A percentile compares a stretch with the other conserved stretches of the same genome.
phyloP scores from a whole-genome alignment of 306 rosid species.

The Quercus engelmannii region DNA sequence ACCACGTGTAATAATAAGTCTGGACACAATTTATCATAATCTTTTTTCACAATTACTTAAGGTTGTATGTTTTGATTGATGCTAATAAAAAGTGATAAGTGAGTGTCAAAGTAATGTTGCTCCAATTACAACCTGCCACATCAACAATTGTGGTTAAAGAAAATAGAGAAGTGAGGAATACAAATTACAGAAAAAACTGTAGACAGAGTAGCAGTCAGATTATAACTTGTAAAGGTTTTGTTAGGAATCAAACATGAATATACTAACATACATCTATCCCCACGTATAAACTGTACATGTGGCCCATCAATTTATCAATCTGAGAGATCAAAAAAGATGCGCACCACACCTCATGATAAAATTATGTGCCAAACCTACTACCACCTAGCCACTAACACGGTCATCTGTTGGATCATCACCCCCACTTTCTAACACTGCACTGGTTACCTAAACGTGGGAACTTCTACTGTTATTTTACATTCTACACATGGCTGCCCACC shows the following conservation, averaged over 20 bases:
- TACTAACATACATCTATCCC: conserved; percentile 33
- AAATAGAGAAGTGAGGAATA: not conserved
- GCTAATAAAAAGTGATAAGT: too few relatives aligned
- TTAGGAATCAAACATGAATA: conserved; percentile 35
- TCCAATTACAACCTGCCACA: too few relatives aligned
- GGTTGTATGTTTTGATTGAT: too few relatives aligned
- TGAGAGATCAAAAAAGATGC: conserved; percentile 22
- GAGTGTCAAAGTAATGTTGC: too few relatives aligned
- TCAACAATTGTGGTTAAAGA: not conserved
- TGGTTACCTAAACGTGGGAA: conserved; percentile 37
- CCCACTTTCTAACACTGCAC: conserved; percentile 24
- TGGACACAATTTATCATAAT: too few relatives aligned
- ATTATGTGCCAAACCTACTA: conserved; percentile 48
- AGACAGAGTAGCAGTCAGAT: not conserved
- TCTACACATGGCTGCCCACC: conserved; percentile 42
- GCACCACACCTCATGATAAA: conserved; percentile 35
- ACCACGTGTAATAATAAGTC: too few relatives aligned
- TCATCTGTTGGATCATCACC: conserved; percentile 35
- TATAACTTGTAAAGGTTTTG: conserved; percentile 5
- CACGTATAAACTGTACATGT: conserved; percentile 70
- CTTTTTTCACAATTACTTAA: too few relatives aligned
- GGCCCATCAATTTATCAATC: conserved; percentile 31
- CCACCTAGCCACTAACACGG: conserved; percentile 37
- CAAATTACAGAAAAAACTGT: not conserved
- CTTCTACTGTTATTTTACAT: conserved; percentile 43